Percentiles rank a stretch among this genome's conserved stretches.
These are phyloP conservation scores for Cyclotella choctawhatcheeana DNA, from an alignment of 108 stramenopile genomes.

Conservation along the genomic window DNA sequence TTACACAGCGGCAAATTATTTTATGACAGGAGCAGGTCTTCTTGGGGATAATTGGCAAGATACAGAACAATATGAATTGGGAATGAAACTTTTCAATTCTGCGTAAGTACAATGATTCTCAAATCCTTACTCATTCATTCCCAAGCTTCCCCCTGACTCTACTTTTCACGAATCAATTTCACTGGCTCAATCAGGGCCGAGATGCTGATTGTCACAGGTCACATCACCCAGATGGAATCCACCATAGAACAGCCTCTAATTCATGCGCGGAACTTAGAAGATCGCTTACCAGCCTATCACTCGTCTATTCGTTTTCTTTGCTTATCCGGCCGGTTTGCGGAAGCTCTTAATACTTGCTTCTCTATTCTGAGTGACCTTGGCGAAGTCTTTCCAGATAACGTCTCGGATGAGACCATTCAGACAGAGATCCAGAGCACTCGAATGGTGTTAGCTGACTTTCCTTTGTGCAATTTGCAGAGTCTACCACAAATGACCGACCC, in stretches of 20 bases:
- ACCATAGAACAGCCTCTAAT: not conserved
- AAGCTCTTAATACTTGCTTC: not conserved
- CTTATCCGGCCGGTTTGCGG: not conserved
- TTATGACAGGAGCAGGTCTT: conserved; percentile 19
- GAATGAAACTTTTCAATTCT: conserved; percentile 7
- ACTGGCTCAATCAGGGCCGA: not conserved
- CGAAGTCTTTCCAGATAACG: conserved; percentile 3
- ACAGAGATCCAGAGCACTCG: not conserved
- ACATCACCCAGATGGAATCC: not conserved
- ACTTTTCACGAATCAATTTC: not conserved
- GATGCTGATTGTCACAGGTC: conserved; percentile 3
- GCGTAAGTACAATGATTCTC: not conserved
- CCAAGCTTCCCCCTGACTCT: not conserved
- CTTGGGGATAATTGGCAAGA: conserved; percentile 16
- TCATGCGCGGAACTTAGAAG: conserved; percentile 8
- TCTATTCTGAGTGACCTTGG: conserved; percentile 11
- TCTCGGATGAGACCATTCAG: not conserved
- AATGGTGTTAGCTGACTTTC: not conserved
- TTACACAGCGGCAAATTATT: conserved; percentile 25
- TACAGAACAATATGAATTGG: conserved; percentile 11
- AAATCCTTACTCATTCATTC: not conserved
- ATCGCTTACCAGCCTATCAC: conserved; percentile 6
- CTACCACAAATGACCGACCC: not conserved
- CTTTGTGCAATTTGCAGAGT: not conserved
- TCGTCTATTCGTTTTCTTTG: not conserved